Percentiles rank a stretch among this genome's conserved stretches.
Evolutionary conservation across 2,329 filamentous ascomycete genomes (phyloP).

Genomic region (Hypoxylon sp.): DNA sequence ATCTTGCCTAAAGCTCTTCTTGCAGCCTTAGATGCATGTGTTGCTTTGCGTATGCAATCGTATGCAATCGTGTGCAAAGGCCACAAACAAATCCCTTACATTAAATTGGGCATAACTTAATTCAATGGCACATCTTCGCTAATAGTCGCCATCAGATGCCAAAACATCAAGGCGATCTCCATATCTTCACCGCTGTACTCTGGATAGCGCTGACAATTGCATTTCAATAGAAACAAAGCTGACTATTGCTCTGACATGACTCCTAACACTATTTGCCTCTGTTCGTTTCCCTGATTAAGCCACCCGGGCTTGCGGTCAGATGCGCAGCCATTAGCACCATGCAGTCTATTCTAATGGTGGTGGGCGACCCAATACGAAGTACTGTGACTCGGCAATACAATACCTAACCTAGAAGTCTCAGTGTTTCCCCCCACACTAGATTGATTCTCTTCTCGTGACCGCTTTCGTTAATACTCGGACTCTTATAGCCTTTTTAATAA

Average conservation of each 20-base stretch:
- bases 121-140: slow-evolving; percentile 7
- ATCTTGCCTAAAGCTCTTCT: no score
- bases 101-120: slow-evolving; percentile 10
- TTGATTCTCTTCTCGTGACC: slow-evolving; percentile 23
- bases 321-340: slow-evolving; percentile 36
- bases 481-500: slow-evolving; percentile 7
- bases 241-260: slow-evolving; percentile 20
- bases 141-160: slow-evolving; percentile 8
- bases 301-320: slow-evolving; percentile 25
- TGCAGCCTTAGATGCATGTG: no score
- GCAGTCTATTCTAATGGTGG: slow-evolving; percentile 34
- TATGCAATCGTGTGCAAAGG: no score
- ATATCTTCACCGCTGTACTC: slow-evolving; percentile 21
- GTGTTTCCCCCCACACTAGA: slow-evolving; percentile 28
- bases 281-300: slow-evolving; percentile 1
- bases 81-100: no score
- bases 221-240: slow-evolving; percentile 18
- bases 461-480: slow-evolving; percentile 12
- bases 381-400: slow-evolving; percentile 26
- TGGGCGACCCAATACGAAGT: slow-evolving; percentile 38
- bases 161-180: background rate
- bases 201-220: slow-evolving; percentile 20
- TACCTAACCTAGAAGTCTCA: slow-evolving; percentile 10
- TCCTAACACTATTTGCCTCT: slow-evolving; percentile 16
- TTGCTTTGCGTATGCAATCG: no score